phyloP scores from a whole-genome alignment of 2,329 filamentous ascomycete genomes.

The Davidsoniella eucalypti region DNA sequence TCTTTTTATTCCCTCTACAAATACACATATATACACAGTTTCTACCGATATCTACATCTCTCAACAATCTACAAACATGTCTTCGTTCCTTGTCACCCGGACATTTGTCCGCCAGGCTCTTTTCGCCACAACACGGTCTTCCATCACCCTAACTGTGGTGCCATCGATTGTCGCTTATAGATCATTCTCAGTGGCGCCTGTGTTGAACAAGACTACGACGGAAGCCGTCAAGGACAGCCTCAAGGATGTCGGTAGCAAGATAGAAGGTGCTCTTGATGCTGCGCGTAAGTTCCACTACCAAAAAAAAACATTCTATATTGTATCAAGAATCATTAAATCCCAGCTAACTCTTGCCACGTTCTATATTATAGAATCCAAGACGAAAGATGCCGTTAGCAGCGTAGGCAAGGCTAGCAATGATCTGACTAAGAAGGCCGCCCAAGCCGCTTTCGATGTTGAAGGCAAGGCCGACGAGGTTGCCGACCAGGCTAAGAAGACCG shows the following conservation, averaged over 20 bases:
- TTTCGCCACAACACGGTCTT: constrained; percentile 13
- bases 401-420: constrained; percentile 17
- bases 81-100: constrained; percentile 2
- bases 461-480: constrained; percentile 19
- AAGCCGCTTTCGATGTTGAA: constrained; percentile 22
- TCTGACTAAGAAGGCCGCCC: constrained; percentile 24
- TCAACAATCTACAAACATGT: constrained; percentile 4
- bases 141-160: constrained; percentile 19
- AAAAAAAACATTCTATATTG: neutral
- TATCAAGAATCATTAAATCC: neutral
- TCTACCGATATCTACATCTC: neutral
- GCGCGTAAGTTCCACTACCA: constrained; percentile 31
- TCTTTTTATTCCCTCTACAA: neutral
- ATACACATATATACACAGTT: no score
- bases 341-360: neutral
- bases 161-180: constrained; percentile 26
- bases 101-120: constrained; percentile 27
- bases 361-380: constrained; percentile 13
- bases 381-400: constrained; percentile 20
- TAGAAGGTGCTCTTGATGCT: constrained; percentile 44
- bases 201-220: constrained; percentile 30
- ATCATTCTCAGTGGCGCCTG: constrained; percentile 32
- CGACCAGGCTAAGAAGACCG: constrained; percentile 26
- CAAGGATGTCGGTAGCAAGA: constrained; percentile 40
- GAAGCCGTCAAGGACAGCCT: constrained; percentile 42